Percentiles rank a stretch among this genome's conserved stretches.
Conservation (phyloP, 495 filamentous ascomycete species). For the Entonaema liquescens region DNA sequence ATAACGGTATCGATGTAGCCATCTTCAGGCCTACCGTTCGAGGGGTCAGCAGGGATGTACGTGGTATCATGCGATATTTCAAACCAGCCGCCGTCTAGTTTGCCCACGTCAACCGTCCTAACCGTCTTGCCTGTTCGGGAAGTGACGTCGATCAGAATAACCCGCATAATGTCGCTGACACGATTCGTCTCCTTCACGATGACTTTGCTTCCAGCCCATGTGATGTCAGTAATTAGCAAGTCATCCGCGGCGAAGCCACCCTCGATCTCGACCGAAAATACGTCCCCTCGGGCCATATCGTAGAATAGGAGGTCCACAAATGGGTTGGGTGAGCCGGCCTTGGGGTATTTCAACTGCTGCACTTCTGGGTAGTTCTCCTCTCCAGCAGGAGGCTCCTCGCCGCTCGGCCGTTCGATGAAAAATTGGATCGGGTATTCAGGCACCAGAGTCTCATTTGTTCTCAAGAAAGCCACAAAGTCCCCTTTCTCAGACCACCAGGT, state of each 20-base stretch:
- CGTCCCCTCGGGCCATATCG: constrained; percentile 79
- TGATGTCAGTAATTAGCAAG: constrained; percentile 88
- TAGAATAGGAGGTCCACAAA: constrained; percentile 88
- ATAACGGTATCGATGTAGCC: constrained; percentile 95
- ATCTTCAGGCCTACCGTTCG: constrained; percentile 78
- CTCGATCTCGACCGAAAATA: constrained; percentile 79
- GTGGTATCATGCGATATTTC: constrained; percentile 88
- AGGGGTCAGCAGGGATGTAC: constrained; percentile 85
- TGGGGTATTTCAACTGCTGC: constrained; percentile 94
- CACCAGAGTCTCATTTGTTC: constrained; percentile 90
- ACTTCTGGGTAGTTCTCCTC: constrained; percentile 92
- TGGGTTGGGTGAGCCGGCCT: constrained; percentile 93
- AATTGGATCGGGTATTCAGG: constrained; percentile 96
- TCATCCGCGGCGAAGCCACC: constrained; percentile 82
- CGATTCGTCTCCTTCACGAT: constrained; percentile 92
- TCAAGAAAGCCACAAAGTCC: constrained; percentile 85
- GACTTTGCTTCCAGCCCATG: constrained; percentile 87
- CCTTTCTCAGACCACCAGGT: constrained; percentile 96
- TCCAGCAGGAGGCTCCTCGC: constrained; percentile 71
- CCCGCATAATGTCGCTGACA: constrained; percentile 87
- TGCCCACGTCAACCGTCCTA: constrained; percentile 76
- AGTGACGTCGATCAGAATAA: constrained; percentile 84
- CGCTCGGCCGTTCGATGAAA: constrained; percentile 87
- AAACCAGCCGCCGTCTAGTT: constrained; percentile 94
- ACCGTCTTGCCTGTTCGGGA: constrained; percentile 80